Conservation (phyloP, 164 flowering plant genomes). For the Santalum album region DNA sequence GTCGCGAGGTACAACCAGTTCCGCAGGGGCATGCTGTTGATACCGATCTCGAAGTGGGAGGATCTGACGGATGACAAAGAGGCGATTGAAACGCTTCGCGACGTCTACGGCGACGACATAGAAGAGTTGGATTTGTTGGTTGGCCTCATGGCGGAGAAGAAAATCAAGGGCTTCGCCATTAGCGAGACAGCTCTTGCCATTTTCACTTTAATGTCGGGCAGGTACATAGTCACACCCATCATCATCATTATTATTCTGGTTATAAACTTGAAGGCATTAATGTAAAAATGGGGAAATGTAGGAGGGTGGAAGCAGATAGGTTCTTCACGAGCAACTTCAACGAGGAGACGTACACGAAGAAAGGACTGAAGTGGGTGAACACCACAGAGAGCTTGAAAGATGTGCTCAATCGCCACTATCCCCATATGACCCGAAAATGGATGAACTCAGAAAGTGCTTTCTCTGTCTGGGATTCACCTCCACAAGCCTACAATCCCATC, state of each 20-base stretch:
- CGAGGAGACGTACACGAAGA: not conserved
- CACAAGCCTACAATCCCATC: not conserved
- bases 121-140: not conserved
- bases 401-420: not conserved
- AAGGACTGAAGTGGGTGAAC: not conserved
- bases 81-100: not conserved
- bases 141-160: constrained; percentile 1
- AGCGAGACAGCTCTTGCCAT: not conserved
- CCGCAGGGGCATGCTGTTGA: not conserved
- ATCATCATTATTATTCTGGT: too few relatives aligned
- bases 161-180: constrained; percentile 1
- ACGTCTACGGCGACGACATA: not conserved
- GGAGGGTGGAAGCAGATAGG: constrained; percentile 6
- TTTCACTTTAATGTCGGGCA: not conserved
- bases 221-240: too few relatives aligned
- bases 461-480: constrained; percentile 1
- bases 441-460: not conserved
- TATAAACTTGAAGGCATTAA: too few relatives aligned
- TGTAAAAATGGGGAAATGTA: not conserved
- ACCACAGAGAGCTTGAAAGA: constrained; percentile 1
- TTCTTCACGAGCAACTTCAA: not conserved
- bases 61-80: not conserved
- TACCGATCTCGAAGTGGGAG: constrained; percentile 2
- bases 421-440: not conserved
- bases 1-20: constrained; percentile 3